phyloP scores from a whole-genome alignment of 2,329 filamentous ascomycete genomes.

The Penicillium corylophilum region DNA sequence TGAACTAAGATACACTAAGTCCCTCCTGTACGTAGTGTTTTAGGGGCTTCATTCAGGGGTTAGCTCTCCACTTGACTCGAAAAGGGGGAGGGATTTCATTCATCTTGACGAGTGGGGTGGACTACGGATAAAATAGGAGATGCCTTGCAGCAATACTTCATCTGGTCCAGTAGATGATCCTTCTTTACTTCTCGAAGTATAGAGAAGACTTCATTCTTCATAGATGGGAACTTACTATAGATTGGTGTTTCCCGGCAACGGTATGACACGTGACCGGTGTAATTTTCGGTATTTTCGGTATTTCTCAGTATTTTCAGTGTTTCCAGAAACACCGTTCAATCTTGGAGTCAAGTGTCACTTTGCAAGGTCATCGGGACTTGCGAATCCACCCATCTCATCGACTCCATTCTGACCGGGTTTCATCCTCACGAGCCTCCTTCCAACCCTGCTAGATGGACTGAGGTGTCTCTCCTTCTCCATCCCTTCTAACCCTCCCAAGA shows the following conservation, averaged over 20 bases:
- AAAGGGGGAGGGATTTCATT: not conserved
- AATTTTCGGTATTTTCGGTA: not conserved
- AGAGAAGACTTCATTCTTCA: not conserved
- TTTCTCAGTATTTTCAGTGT: not conserved
- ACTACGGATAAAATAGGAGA: not conserved
- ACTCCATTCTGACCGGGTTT: not conserved
- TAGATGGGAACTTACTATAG: not conserved
- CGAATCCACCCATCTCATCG: not conserved
- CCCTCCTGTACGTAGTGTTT: not conserved
- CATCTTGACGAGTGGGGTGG: not conserved
- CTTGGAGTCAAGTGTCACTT: not conserved
- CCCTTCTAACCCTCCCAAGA: not conserved
- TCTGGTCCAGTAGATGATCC: not conserved
- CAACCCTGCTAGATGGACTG: not conserved
- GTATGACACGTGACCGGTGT: not conserved
- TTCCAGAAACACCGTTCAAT: not conserved
- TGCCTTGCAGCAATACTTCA: not conserved
- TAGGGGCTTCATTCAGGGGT: slow-evolving; percentile 1
- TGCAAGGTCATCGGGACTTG: not conserved
- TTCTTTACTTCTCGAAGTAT: not conserved
- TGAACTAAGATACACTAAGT: not conserved
- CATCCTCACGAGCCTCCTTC: not conserved
- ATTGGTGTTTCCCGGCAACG: not conserved
- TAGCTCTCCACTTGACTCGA: not conserved
- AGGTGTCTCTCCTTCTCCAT: not conserved